phyloP scores from a whole-genome alignment of 2,329 filamentous ascomycete species.

The Aurifilum marmelostoma region DNA sequence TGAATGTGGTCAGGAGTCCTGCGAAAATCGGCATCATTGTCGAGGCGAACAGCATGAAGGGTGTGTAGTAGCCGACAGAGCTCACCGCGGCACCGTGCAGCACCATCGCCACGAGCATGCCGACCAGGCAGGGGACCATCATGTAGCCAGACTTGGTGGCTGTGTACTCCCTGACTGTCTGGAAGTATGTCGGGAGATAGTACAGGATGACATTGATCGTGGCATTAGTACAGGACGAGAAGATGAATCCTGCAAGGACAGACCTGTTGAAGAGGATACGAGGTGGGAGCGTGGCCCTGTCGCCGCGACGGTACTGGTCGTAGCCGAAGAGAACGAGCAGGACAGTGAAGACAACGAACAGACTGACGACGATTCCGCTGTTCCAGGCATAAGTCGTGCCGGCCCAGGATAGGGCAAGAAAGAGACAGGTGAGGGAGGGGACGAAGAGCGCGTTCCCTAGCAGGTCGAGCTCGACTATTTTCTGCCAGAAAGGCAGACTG shows the following conservation, averaged over 20 bases:
- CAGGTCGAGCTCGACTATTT: conserved; percentile 44
- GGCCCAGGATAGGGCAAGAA: conserved; percentile 47
- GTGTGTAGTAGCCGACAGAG: conserved; percentile 34
- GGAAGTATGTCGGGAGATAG: conserved; percentile 47
- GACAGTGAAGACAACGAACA: conserved; percentile 34
- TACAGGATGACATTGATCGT: conserved; percentile 33
- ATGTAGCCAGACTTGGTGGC: conserved; percentile 39
- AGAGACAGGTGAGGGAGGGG: conserved; percentile 31
- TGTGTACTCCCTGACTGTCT: conserved; percentile 40
- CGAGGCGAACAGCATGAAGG: conserved; percentile 23
- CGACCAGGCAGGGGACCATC: conserved; percentile 42
- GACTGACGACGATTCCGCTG: conserved; percentile 37
- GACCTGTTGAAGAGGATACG: conserved; percentile 34
- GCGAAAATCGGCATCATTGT: conserved; percentile 25
- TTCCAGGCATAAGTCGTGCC: conserved; percentile 43
- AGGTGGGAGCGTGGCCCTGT: conserved; percentile 35
- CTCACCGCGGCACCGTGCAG: conserved; percentile 41
- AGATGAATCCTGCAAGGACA: conserved; percentile 39
- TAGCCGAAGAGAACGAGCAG: conserved; percentile 36
- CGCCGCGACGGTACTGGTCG: conserved; percentile 41
- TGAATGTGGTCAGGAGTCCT: conserved; percentile 23
- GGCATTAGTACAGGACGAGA: conserved; percentile 35
- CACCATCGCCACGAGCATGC: conserved; percentile 41
- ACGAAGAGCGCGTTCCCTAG: conserved; percentile 36
- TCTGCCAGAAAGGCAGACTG: conserved; percentile 31